Base-by-base conservation (phyloP, 345 rosid genomes). In the Eucalyptus sp. region DNA sequence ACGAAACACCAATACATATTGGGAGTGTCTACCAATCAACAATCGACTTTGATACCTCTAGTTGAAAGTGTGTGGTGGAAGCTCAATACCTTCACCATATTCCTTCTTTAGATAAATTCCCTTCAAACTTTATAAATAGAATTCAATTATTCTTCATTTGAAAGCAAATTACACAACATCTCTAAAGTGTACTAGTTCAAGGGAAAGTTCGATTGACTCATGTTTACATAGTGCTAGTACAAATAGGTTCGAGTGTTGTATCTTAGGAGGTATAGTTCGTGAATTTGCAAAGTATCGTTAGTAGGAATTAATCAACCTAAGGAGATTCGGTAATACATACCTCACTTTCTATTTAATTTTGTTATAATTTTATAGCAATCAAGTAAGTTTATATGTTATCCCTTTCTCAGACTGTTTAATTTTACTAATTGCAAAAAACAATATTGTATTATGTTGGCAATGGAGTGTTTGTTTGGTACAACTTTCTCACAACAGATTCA, bases 61-160 rank as follows among this genome's bases (percentile, higher is more conserved):
- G 62, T 56, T 4, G 62, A 56, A 25, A 56, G 6, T 56, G 29
- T 25, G 13, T 0, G 24, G 13, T 52, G 5, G 58, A 52, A 52
- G 0, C 0, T 20, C 0, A 10, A 52, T 20, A 52, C 25, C 5
- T 52, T 52, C 58, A 52, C 58, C 0, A 56, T 0, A 56, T 56
- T 22, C 6, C 6, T 56, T 56, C 29, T 22, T 25, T 6, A 24
- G 7, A 56, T 22, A 0, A 56, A 0, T 0, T 24, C 1, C 29
- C 9, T 56, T 56, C 29, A 10, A 22, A 24, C 13, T 56, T 24
- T 24, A 24, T 25, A 56, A 56, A 56, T 56, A 22, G 6, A 56
- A 56, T 22, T 22, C 62, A 56, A 24, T 22, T 56, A 56, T 56
- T 56, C 29, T 56, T 56, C 29, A 56, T 56, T 24, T 24, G 29